These are phyloP conservation scores for Cardamine chenopodiifolia DNA, from an alignment of 345 rosid species.

Conservation along the genomic window DNA sequence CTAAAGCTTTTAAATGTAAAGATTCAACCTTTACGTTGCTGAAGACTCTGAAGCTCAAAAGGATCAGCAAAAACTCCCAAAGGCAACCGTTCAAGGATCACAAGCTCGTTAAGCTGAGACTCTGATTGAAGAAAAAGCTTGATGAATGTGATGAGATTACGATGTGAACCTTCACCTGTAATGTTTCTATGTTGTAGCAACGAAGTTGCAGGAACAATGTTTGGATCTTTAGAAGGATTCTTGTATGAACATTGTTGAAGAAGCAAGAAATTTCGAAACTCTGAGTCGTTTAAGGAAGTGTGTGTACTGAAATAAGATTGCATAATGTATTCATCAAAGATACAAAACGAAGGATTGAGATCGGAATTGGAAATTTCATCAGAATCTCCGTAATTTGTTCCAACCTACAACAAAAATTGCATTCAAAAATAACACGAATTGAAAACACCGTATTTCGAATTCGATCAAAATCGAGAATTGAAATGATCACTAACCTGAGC, in stretches of 20 bases:
- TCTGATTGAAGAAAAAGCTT: slow-evolving; percentile 45
- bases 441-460: not conserved
- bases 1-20: not conserved
- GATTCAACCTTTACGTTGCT: slow-evolving; percentile 54
- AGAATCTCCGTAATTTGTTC: slow-evolving; percentile 2
- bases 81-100: slow-evolving; percentile 72
- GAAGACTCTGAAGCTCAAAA: slow-evolving; percentile 80
- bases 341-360: slow-evolving; percentile 7
- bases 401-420: slow-evolving; percentile 2
- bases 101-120: slow-evolving; percentile 47
- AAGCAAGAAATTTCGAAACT: slow-evolving; percentile 52
- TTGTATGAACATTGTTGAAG: slow-evolving; percentile 44
- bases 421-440: not conserved
- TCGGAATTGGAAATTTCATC: not conserved
- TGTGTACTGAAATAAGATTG: slow-evolving; percentile 59
- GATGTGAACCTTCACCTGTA: slow-evolving; percentile 91
- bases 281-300: slow-evolving; percentile 48
- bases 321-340: slow-evolving; percentile 51
- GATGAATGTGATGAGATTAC: slow-evolving; percentile 59
- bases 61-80: slow-evolving; percentile 88
- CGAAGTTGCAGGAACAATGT: slow-evolving; percentile 28
- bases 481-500: slow-evolving; percentile 14
- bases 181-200: slow-evolving; percentile 50
- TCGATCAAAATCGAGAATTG: not conserved
- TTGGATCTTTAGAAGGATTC: slow-evolving; percentile 31